phyloP scores from a whole-genome alignment of 1,284 basidiomycete species.

The Rhodotorula sp. region DNA sequence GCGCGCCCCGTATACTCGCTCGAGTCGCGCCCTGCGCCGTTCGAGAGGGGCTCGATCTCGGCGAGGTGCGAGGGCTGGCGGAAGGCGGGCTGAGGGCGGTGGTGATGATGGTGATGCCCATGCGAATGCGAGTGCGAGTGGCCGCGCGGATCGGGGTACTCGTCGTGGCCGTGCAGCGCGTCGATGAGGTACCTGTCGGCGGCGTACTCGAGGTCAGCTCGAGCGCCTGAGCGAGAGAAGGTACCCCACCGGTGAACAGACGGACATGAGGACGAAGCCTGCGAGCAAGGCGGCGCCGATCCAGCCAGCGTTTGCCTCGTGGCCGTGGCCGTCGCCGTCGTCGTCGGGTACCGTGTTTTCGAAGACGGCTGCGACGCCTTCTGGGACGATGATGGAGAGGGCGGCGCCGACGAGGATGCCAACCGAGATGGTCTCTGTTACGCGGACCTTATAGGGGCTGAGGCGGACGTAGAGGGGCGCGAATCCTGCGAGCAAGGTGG shows the following conservation, averaged over 20 bases:
- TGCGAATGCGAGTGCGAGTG: conserved; percentile 47
- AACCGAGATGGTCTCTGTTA: conserved; percentile 50
- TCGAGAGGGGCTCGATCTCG: conserved; percentile 38
- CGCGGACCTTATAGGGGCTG: neutral
- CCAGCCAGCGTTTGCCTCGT: conserved; percentile 25
- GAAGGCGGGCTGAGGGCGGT: conserved; percentile 12
- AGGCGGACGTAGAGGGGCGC: conserved; percentile 71
- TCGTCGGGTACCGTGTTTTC: conserved; percentile 4
- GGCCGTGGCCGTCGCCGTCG: conserved; percentile 22
- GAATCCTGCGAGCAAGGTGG: conserved; percentile 70
- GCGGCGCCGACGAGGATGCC: conserved; percentile 87
- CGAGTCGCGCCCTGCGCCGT: neutral
- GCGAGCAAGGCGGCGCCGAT: conserved; percentile 72
- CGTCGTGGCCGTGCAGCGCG: conserved; percentile 45
- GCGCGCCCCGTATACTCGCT: neutral
- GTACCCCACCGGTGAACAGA: conserved; percentile 44
- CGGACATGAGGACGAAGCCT: conserved; percentile 82
- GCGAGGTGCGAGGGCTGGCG: conserved; percentile 24
- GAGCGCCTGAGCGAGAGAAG: neutral
- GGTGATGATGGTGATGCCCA: conserved; percentile 4
- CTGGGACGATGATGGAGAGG: conserved; percentile 85
- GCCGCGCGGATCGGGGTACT: conserved; percentile 45
- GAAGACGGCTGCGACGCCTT: conserved; percentile 50
- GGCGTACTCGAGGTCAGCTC: neutral
- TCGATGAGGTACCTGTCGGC: conserved; percentile 41